Percentiles rank a stretch among this genome's conserved stretches.
Evolutionary conservation across 2,329 filamentous ascomycete genomes (phyloP).

Genomic region (Coniochaeta hoffmannii): DNA sequence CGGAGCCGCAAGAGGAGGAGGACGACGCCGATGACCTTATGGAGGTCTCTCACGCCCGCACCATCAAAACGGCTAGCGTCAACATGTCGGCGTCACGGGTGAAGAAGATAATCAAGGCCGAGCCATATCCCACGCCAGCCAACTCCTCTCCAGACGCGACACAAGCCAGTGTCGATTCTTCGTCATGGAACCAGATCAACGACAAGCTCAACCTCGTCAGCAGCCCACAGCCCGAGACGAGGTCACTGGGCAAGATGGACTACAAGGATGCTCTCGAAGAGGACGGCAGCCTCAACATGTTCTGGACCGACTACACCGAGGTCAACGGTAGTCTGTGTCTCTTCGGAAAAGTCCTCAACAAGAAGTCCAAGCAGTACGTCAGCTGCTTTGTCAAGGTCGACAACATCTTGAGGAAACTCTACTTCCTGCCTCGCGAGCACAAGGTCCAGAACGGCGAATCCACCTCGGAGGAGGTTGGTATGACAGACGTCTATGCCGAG

Average conservation of each 20-base stretch:
- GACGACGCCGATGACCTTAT: slow-evolving; percentile 71
- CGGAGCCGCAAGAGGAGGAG: slow-evolving; percentile 60
- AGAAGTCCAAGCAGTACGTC: slow-evolving; percentile 67
- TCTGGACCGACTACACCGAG: slow-evolving; percentile 96
- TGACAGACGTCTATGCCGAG: slow-evolving; percentile 86
- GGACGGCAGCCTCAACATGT: slow-evolving; percentile 87
- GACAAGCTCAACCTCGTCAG: slow-evolving; percentile 79
- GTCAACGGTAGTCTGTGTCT: slow-evolving; percentile 85
- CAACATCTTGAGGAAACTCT: slow-evolving; percentile 87
- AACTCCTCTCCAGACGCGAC: slow-evolving; percentile 64
- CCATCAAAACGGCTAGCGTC: slow-evolving; percentile 61
- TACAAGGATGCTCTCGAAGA: slow-evolving; percentile 83
- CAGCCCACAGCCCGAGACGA: slow-evolving; percentile 48
- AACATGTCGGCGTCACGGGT: slow-evolving; percentile 78
- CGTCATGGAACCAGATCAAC: slow-evolving; percentile 82
- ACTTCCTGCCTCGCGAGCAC: slow-evolving; percentile 75
- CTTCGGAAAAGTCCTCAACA: slow-evolving; percentile 94
- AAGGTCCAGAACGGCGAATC: slow-evolving; percentile 51
- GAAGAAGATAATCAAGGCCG: slow-evolving; percentile 65
- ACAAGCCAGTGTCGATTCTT: slow-evolving; percentile 62
- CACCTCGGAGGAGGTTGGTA: slow-evolving; percentile 71
- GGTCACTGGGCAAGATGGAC: slow-evolving; percentile 70
- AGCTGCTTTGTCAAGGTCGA: slow-evolving; percentile 96
- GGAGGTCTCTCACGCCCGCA: slow-evolving; percentile 74
- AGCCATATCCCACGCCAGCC: slow-evolving; percentile 60